Evolutionary conservation across 1,284 basidiomycete genomes (phyloP).

Genomic region (Cutaneotrichosporon sp.): DNA sequence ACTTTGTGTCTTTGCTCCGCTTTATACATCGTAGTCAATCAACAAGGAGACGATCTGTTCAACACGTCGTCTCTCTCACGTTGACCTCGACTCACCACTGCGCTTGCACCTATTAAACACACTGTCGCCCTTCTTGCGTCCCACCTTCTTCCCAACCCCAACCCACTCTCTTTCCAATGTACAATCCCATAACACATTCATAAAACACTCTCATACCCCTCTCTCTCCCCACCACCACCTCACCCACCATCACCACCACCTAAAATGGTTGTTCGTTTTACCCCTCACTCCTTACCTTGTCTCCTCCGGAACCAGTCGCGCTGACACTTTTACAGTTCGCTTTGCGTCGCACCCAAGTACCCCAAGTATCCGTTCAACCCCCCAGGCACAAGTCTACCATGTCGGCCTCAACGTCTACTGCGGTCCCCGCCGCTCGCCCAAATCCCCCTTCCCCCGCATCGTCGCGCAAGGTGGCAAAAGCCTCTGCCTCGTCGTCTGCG

Average conservation of each 20-base stretch:
- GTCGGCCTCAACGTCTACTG: slow-evolving; percentile 7
- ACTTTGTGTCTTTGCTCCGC: background rate
- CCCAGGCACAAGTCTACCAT: background rate
- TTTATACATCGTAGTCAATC: background rate
- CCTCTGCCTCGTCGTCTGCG: slow-evolving; percentile 44
- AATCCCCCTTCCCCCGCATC: slow-evolving; percentile 45
- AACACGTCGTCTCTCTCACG: background rate
- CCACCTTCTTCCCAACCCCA: background rate
- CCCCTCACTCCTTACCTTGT: background rate
- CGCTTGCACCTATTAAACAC: slow-evolving; percentile 1
- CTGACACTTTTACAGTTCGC: slow-evolving; percentile 5
- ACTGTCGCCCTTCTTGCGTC: slow-evolving; percentile 4
- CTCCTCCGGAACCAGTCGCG: background rate
- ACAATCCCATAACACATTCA: background rate
- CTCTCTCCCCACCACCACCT: background rate
- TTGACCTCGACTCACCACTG: background rate
- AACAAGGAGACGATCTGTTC: background rate
- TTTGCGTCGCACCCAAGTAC: slow-evolving; percentile 9
- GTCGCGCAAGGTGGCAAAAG: slow-evolving; percentile 47
- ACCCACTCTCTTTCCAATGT: slow-evolving; percentile 5
- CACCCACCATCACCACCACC: background rate
- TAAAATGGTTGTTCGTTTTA: slow-evolving; percentile 7
- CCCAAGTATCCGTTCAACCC: background rate
- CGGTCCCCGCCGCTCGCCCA: slow-evolving; percentile 39
- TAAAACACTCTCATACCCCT: background rate